A percentile compares a stretch with the other conserved stretches of the same genome.
These are phyloP conservation scores for Penicillium mononematosum DNA, from an alignment of 495 filamentous ascomycete species.

Conservation along the genomic window DNA sequence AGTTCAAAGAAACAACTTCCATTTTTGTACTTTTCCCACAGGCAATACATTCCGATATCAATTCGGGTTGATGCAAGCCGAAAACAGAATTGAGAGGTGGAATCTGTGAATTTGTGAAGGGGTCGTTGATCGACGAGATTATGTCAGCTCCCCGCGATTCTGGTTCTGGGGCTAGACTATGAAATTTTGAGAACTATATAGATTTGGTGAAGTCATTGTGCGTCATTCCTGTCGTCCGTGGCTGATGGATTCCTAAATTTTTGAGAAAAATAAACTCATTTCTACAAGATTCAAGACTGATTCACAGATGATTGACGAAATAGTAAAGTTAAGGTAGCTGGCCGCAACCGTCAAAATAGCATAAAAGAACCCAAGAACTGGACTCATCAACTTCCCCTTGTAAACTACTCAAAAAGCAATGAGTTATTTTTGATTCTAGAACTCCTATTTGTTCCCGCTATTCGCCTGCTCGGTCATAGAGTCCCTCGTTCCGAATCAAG, in stretches of 20 bases:
- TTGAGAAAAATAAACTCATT: not conserved
- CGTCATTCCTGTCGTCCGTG: conserved; percentile 27
- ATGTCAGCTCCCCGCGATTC: conserved; percentile 30
- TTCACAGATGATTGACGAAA: conserved; percentile 6
- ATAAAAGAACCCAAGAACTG: conserved; percentile 8
- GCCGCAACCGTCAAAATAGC: conserved; percentile 10
- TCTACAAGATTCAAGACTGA: not conserved
- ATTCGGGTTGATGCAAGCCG: conserved; percentile 23
- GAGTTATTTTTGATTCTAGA: conserved; percentile 18
- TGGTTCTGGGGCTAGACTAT: conserved; percentile 12
- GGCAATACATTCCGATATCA: conserved; percentile 8
- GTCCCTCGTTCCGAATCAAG: conserved; percentile 32
- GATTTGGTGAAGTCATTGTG: conserved; percentile 30
- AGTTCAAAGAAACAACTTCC: not conserved
- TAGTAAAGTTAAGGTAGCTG: not conserved
- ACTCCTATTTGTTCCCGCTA: conserved; percentile 9
- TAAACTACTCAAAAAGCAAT: conserved; percentile 5
- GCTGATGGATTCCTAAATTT: not conserved
- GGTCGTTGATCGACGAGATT: conserved; percentile 17
- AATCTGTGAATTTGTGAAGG: not conserved
- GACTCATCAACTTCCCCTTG: not conserved
- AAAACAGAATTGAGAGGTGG: not conserved
- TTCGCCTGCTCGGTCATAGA: conserved; percentile 8
- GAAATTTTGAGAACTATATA: not conserved
- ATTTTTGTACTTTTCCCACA: not conserved